Percentiles rank a stretch among this genome's conserved stretches.
Conservation (phyloP, 2,329 filamentous ascomycete species). For the Penicillium sp. region DNA sequence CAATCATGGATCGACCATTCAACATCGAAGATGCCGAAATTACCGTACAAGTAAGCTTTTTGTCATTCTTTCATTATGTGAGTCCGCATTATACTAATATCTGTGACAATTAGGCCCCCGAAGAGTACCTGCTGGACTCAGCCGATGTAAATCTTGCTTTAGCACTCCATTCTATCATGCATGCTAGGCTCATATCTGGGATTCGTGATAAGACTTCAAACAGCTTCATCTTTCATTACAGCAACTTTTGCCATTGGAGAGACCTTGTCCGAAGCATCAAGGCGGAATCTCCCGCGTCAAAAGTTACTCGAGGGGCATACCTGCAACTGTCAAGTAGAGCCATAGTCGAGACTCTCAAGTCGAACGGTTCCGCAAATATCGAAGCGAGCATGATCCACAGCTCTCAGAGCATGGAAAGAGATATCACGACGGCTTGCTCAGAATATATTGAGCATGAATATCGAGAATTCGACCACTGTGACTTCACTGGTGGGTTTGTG, state of each 20-base stretch:
- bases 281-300: background rate
- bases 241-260: conserved; percentile 18
- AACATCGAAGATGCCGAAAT: conserved; percentile 24
- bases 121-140: background rate
- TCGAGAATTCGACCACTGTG: conserved; percentile 10
- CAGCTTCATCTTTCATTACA: conserved; percentile 13
- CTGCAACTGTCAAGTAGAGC: conserved; percentile 7
- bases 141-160: background rate
- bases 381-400: conserved; percentile 2
- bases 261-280: conserved; percentile 3
- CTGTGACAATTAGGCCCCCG: background rate
- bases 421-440: conserved; percentile 8
- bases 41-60: conserved; percentile 9
- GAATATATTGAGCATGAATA: conserved; percentile 18
- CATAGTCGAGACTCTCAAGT: conserved; percentile 13
- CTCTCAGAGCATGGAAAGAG: conserved; percentile 1
- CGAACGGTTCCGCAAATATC: conserved; percentile 1
- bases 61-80: too few species aligned
- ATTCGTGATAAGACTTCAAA: conserved; percentile 6
- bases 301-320: background rate
- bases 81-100: too few species aligned
- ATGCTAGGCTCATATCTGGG: conserved; percentile 18
- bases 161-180: conserved; percentile 11
- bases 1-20: conserved; percentile 21
- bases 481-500: conserved; percentile 11